Evolutionary conservation across 1,284 basidiomycete genomes (phyloP).

Genomic region (Cryptococcus sp.): DNA sequence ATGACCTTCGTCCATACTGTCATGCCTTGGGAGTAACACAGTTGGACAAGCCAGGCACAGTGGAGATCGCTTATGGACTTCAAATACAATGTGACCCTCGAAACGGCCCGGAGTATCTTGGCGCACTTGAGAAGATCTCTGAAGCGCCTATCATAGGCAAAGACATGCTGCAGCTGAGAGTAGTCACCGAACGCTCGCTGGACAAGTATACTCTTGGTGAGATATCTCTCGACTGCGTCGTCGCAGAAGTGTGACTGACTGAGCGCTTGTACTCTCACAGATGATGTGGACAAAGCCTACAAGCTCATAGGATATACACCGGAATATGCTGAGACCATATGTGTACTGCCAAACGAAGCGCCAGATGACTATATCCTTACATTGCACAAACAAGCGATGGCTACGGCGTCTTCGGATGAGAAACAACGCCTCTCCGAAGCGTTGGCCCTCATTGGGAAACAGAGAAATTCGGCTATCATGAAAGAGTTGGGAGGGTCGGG

Average conservation of each 20-base stretch:
- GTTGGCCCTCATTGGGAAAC: constrained; percentile 35
- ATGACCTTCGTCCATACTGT: constrained; percentile 5
- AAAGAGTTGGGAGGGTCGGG: constrained; percentile 29
- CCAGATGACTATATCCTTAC: constrained; percentile 38
- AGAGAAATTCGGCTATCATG: constrained; percentile 28
- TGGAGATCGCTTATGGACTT: constrained; percentile 38
- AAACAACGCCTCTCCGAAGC: constrained; percentile 27
- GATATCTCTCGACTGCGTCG: neutral
- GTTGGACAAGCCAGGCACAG: constrained; percentile 27
- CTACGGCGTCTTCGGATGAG: constrained; percentile 15
- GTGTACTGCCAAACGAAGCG: constrained; percentile 30
- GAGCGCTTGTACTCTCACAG: constrained; percentile 13
- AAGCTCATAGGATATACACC: constrained; percentile 30
- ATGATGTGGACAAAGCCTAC: constrained; percentile 41
- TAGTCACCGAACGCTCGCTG: constrained; percentile 40
- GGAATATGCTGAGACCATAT: constrained; percentile 24
- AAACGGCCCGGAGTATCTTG: constrained; percentile 26
- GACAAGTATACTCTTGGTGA: constrained; percentile 34
- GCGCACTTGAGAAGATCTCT: constrained; percentile 36
- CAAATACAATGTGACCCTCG: constrained; percentile 32
- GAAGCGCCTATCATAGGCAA: constrained; percentile 19
- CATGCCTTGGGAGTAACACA: constrained; percentile 29
- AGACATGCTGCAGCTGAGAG: constrained; percentile 34
- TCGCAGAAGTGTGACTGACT: neutral
- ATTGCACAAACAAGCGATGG: constrained; percentile 35